Conservation (phyloP, 306 rosid species). For the Corylus heterophylla region DNA sequence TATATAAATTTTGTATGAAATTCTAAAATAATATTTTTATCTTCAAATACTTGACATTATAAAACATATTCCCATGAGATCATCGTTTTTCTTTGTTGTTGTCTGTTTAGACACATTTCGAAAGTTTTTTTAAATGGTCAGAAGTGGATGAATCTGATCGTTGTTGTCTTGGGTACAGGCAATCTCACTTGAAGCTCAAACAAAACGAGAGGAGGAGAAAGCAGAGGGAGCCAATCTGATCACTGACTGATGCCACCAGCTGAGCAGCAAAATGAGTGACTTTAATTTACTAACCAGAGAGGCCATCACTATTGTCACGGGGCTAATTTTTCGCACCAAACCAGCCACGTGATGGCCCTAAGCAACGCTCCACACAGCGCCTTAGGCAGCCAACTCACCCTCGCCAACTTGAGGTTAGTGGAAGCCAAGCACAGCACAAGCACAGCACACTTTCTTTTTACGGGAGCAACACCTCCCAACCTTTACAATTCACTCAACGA, state of each 20-base stretch:
- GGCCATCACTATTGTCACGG: slow-evolving; percentile 30
- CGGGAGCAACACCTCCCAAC: no score
- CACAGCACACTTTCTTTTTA: no score
- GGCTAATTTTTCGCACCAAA: no score
- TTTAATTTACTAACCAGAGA: slow-evolving; percentile 31
- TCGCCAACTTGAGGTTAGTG: no score
- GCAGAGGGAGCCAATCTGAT: slow-evolving; percentile 89
- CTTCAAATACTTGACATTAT: background rate
- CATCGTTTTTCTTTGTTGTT: background rate
- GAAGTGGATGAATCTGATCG: slow-evolving; percentile 21
- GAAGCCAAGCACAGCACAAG: no score
- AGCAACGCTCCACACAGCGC: no score
- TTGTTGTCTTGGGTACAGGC: slow-evolving; percentile 54
- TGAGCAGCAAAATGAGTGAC: slow-evolving; percentile 17
- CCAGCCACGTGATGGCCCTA: no score
- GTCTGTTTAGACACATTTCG: background rate
- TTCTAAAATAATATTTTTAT: background rate
- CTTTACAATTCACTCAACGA: background rate
- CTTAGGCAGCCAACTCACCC: no score
- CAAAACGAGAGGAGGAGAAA: slow-evolving; percentile 97
- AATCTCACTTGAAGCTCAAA: slow-evolving; percentile 79
- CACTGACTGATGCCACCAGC: slow-evolving; percentile 40
- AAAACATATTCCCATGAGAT: background rate
- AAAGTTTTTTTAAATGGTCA: background rate
- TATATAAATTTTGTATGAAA: background rate